Percentiles rank a stretch among this genome's conserved stretches.
phyloP scores from a whole-genome alignment of 345 rosid genomes.

The Corymbia maculata region DNA sequence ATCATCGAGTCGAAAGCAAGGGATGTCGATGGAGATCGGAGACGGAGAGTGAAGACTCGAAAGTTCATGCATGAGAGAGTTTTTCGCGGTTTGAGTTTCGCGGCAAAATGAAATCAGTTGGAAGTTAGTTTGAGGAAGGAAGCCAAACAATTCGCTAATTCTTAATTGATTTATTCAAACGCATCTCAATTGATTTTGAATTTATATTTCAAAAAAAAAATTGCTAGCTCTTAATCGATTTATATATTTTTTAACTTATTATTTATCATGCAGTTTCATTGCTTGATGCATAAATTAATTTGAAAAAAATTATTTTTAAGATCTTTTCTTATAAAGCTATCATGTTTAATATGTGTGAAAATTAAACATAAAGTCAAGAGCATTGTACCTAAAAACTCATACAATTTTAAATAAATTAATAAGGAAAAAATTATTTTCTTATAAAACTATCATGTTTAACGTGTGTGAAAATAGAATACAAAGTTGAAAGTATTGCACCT shows the following conservation, averaged over 20 bases:
- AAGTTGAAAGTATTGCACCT: not conserved
- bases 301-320: not conserved
- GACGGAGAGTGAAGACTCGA: not conserved
- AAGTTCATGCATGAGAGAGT: not conserved
- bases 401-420: no score
- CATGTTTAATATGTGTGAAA: not conserved
- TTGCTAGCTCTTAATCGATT: not conserved
- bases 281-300: not conserved
- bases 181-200: not conserved
- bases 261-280: not conserved
- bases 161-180: no score
- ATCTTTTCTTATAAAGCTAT: not conserved
- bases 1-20: not conserved
- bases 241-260: not conserved
- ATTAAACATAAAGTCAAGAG: fast-evolving
- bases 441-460: not conserved
- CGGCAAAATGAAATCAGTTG: not conserved
- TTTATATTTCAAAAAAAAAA: not conserved
- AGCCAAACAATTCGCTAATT: not conserved
- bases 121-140: not conserved
- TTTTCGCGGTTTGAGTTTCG: not conserved
- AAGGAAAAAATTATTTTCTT: no score
- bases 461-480: fast-evolving
- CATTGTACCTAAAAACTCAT: not conserved
- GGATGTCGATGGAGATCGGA: not conserved